A percentile compares a stretch with the other conserved stretches of the same genome.
phyloP scores from a whole-genome alignment of 225 moss, liverwort and hornwort species.

The Antitrichia curtipendula region DNA sequence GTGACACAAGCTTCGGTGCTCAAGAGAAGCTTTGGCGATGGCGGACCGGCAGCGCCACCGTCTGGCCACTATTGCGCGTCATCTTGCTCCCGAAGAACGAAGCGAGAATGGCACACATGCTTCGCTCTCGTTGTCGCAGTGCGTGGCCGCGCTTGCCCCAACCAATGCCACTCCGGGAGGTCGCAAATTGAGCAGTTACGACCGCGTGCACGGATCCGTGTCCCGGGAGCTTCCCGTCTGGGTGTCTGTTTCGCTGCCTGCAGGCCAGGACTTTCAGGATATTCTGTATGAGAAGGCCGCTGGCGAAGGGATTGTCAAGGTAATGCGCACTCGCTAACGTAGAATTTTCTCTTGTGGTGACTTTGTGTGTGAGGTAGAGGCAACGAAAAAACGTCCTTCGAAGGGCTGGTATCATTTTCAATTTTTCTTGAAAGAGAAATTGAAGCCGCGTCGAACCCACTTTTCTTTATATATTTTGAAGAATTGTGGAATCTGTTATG shows the following conservation, averaged over 20 bases:
- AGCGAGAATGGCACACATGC: not conserved
- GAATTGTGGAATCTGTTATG: not conserved
- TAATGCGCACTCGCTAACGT: not conserved
- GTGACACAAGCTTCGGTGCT: not conserved
- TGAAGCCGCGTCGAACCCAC: not conserved
- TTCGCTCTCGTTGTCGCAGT: not conserved
- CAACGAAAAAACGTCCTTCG: not conserved
- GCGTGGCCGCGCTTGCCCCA: not conserved
- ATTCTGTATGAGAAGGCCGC: constrained; percentile 71
- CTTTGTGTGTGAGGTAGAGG: not conserved
- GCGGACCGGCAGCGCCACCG: constrained; percentile 15
- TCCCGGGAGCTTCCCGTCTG: constrained; percentile 27
- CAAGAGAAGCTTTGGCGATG: not conserved
- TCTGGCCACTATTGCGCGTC: constrained; percentile 26
- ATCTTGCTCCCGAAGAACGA: not conserved
- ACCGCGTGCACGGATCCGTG: constrained; percentile 61
- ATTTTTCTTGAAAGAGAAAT: not conserved
- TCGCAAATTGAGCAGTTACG: constrained; percentile 49
- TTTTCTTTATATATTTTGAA: not conserved
- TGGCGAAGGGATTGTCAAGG: constrained; percentile 83
- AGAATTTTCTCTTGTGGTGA: not conserved
- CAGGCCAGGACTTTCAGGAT: constrained; percentile 54
- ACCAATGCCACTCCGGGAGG: not conserved
- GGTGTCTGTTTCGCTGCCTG: constrained; percentile 21
- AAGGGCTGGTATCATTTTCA: not conserved